phyloP scores from a whole-genome alignment of 2,329 filamentous ascomycete genomes.

The Penicillium sclerotiorum region DNA sequence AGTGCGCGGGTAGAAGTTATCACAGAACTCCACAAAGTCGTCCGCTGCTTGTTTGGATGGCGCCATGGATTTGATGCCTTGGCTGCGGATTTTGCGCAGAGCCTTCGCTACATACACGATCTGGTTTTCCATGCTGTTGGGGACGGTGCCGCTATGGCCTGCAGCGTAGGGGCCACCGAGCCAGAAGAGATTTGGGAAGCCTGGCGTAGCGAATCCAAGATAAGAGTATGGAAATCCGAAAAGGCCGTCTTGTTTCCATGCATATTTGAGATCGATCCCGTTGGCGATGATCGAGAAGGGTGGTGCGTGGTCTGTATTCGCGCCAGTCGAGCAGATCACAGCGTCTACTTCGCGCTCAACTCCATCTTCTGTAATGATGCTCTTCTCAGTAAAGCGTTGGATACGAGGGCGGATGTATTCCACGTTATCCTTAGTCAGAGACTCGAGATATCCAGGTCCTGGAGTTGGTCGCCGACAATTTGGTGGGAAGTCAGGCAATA shows the following conservation, averaged over 20 bases:
- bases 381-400: slow-evolving; percentile 59
- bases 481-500: slow-evolving; percentile 66
- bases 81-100: slow-evolving; percentile 65
- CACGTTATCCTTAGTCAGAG: slow-evolving; percentile 64
- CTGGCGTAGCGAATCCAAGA: slow-evolving; percentile 63
- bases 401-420: slow-evolving; percentile 62
- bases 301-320: slow-evolving; percentile 61
- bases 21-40: slow-evolving; percentile 52
- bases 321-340: slow-evolving; percentile 70
- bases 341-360: slow-evolving; percentile 61
- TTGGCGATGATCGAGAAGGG: slow-evolving; percentile 62
- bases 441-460: slow-evolving; percentile 69
- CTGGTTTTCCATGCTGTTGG: slow-evolving; percentile 68
- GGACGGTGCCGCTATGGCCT: slow-evolving; percentile 66
- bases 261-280: slow-evolving; percentile 56
- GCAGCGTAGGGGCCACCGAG: slow-evolving; percentile 63
- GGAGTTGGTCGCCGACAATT: slow-evolving; percentile 68
- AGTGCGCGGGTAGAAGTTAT: slow-evolving; percentile 55
- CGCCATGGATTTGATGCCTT: slow-evolving; percentile 65
- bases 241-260: slow-evolving; percentile 60
- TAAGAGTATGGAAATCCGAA: slow-evolving; percentile 70
- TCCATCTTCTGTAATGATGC: slow-evolving; percentile 64
- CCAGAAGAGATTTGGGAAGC: slow-evolving; percentile 69
- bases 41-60: slow-evolving; percentile 63
- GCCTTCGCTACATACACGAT: slow-evolving; percentile 67